Conservation (phyloP, 2,329 filamentous ascomycete species). For the Cryphonectria parasitica region DNA sequence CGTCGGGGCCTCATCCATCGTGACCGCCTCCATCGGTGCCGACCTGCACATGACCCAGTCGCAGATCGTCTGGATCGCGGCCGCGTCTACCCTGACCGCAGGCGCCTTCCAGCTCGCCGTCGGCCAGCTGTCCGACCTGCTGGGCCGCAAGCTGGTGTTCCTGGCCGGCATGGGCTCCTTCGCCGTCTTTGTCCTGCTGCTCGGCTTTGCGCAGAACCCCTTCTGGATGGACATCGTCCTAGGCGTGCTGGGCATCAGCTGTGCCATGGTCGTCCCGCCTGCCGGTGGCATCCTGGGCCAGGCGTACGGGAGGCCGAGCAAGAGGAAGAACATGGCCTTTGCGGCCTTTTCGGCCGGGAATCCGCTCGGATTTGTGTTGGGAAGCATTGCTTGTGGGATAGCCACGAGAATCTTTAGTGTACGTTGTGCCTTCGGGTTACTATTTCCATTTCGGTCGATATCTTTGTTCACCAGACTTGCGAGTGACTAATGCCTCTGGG, state of each 20-base stretch:
- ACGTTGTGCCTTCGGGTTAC: background rate
- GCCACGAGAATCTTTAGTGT: conserved; percentile 59
- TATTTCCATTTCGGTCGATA: too few relatives aligned
- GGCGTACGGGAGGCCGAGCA: conserved; percentile 63
- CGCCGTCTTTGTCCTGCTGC: conserved; percentile 57
- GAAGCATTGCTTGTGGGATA: conserved; percentile 63
- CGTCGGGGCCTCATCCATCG: conserved; percentile 62
- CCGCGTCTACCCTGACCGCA: conserved; percentile 64
- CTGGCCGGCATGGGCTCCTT: conserved; percentile 63
- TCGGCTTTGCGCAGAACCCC: conserved; percentile 62
- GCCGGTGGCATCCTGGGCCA: conserved; percentile 67
- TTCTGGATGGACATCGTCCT: conserved; percentile 66
- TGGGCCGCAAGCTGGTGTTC: conserved; percentile 66
- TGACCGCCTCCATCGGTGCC: conserved; percentile 62
- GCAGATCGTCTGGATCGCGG: conserved; percentile 70
- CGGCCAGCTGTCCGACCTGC: conserved; percentile 66
- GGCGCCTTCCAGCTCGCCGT: conserved; percentile 70
- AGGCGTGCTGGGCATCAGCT: conserved; percentile 66
- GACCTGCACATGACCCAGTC: conserved; percentile 67
- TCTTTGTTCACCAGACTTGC: background rate
- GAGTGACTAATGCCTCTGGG: background rate
- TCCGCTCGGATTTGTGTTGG: conserved; percentile 45
- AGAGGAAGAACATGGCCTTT: conserved; percentile 67
- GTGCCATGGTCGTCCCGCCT: conserved; percentile 65
- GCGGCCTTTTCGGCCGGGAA: conserved; percentile 59